Evolutionary conservation across 1,284 basidiomycete genomes (phyloP), one percentile per base, ranked within the genome.

Genomic region (Trametes polyzona): DNA sequence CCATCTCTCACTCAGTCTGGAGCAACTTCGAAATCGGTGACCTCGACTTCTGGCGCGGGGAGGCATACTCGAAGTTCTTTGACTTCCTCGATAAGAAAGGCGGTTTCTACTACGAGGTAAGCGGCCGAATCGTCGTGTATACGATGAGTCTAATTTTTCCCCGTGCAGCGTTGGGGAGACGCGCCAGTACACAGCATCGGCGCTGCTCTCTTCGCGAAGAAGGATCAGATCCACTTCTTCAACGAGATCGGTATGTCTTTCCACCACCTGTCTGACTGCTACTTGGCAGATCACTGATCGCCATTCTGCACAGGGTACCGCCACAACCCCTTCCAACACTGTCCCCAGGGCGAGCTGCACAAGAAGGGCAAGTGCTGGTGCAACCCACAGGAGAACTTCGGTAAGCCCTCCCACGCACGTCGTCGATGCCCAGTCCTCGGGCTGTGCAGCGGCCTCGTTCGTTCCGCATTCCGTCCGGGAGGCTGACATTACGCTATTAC

Each of bases 131-230:
- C 4, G 2, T 24, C 6, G 4, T 8, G 16, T 4, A 17, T 35
- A 21, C 17, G 3, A 14, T 2, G 12, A 19, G 10, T n/a, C 17
- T 51, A 19, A 40, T 35, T 11, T 36, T 0, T 2, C 29, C 12
- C n/a, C n/a, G 1, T 12, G 33, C 52, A 79, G 75, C 78, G 84
- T 19, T 86, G 85, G 86, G 88, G 88, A 37, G 88, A 91, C 66
- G 90, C 89, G 4, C 89, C 87, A 0, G 84, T 90, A 2, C 87
- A 90, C 67, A 85, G 82, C 40, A 87, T 90, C 54, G 87, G 81
- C 16, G 87, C 83, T 0, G 81, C 83, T 0, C 72, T 88, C 12
- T 86, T 89, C 66, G 80, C 83, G 3, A 72, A 74, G 57, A 84
- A 83, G 66, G 81, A 84, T 27, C 80, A 88, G 67, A 82, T 87